Conservation (phyloP, 345 rosid genomes). For the Isatis tinctoria region DNA sequence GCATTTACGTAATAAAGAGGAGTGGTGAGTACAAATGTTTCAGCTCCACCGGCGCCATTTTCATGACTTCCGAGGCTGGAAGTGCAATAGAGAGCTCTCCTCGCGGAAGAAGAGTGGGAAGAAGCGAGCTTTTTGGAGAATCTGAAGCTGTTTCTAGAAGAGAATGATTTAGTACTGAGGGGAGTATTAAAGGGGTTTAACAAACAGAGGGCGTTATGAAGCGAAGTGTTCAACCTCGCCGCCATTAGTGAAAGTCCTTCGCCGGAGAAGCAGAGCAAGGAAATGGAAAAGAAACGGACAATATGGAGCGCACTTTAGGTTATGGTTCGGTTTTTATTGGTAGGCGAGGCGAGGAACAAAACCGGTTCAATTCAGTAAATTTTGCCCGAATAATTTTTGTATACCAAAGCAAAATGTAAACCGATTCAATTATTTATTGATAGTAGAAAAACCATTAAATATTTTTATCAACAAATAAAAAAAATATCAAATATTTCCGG, state of each 20-base stretch:
- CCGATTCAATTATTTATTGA: neutral
- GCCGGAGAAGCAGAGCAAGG: slow-evolving; percentile 26
- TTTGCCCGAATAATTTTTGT: no score
- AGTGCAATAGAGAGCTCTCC: slow-evolving; percentile 47
- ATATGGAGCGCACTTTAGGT: slow-evolving; percentile 23
- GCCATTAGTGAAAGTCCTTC: slow-evolving; percentile 43
- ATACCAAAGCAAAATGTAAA: neutral
- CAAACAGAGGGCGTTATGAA: slow-evolving; percentile 52
- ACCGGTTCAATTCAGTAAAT: neutral
- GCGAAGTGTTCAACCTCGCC: slow-evolving; percentile 53
- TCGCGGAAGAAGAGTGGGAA: slow-evolving; percentile 26
- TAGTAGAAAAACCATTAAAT: no score
- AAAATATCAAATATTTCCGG: no score
- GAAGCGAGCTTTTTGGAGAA: slow-evolving; percentile 35
- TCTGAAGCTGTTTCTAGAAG: slow-evolving; percentile 38
- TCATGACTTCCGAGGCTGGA: slow-evolving; percentile 2
- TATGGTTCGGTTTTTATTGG: slow-evolving; percentile 19
- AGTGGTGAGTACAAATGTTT: slow-evolving; percentile 72
- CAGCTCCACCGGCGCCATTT: slow-evolving; percentile 10
- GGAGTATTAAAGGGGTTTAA: slow-evolving; percentile 44
- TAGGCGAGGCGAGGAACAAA: neutral
- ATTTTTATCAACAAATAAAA: no score
- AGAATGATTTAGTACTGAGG: slow-evolving; percentile 34
- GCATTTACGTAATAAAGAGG: slow-evolving; percentile 99
- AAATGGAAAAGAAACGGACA: neutral